Evolutionary conservation across 805 yeast genomes (phyloP).

Genomic region (Candida morakotiae): DNA sequence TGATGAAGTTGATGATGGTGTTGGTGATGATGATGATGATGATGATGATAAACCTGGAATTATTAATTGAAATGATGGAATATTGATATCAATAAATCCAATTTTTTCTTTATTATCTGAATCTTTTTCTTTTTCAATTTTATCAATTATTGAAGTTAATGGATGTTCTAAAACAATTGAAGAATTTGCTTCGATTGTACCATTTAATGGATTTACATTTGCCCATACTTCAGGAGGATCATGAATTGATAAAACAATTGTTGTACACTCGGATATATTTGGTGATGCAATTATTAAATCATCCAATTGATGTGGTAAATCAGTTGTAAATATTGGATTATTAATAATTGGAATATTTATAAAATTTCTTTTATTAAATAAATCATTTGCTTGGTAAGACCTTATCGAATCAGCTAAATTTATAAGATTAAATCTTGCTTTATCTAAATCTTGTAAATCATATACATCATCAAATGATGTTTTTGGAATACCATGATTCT

Average conservation of each 20-base stretch:
- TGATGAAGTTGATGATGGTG: background rate
- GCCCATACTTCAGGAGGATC: conserved; percentile 96
- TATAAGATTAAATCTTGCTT: conserved; percentile 30
- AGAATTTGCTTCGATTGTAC: conserved; percentile 67
- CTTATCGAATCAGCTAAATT: conserved; percentile 74
- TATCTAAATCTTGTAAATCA: conserved; percentile 24
- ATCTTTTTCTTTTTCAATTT: conserved; percentile 33
- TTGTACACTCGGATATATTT: conserved; percentile 57
- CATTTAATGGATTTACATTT: conserved; percentile 71
- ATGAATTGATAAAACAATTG: conserved; percentile 70
- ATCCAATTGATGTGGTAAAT: conserved; percentile 48
- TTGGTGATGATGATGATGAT: conserved; percentile 10
- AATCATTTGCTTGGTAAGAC: conserved; percentile 57
- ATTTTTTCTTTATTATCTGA: conserved; percentile 25
- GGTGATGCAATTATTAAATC: conserved; percentile 72
- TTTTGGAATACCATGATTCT: conserved; percentile 52
- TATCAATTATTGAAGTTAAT: conserved; percentile 52
- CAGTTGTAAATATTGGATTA: conserved; percentile 28
- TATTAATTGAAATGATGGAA: conserved; percentile 55
- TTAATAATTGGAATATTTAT: conserved; percentile 61
- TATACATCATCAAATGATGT: conserved; percentile 36
- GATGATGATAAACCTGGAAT: conserved; percentile 19
- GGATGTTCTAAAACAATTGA: conserved; percentile 78
- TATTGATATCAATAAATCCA: conserved; percentile 80
- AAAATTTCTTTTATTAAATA: conserved; percentile 54